Evolutionary conservation across 495 filamentous ascomycete species (phyloP), one percentile per base, ranked within the genome.

Genomic region (Ramalina intermedia): DNA sequence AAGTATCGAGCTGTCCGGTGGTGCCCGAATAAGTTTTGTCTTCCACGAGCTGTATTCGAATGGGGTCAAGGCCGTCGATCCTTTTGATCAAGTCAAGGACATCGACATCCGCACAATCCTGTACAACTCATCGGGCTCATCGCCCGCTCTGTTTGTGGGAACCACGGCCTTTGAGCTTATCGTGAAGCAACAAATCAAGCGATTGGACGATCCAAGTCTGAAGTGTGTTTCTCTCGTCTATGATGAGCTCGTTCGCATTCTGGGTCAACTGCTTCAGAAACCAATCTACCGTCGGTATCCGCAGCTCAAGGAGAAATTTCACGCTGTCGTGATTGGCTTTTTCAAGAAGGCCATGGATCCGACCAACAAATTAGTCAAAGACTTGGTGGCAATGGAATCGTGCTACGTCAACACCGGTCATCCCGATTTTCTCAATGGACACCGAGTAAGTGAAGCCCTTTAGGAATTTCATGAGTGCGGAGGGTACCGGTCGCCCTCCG

Each of bases 361-460:
- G 14, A 93, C 90, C 26, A 96, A 94, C 66, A 99, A 96, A 73
- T 76, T 99, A 46, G 93, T 99, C 49, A 77, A 66, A 57, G 93
- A 99, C 63, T 68, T 99, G 47, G 91, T 99, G 29, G 64, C 80
- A 9, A 96, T 96, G 93, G 93, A 99, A 63, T 60, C 90, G 13
- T 90, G 84, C 66, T 99, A 99, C 61, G 83, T 99, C 71, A 99
- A 99, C 69, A 99, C 93, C 37, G 93, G 86, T 6, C 93, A 99
- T 62, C 93, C 93, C 17, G 93, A 99, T 63, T 99, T 99, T 67
- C 70, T 99, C 39, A 96, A 94, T 59, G 93, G 93, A 35, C 87
- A 94, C 64, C 78, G 84, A 52, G 79, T 82, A 73, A 66, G 72
- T 68, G 23, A 41, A 37, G 11, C 27, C 17, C 12, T 46, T 8